These are phyloP conservation scores for Chaetomium olivaceum DNA, from an alignment of 2,329 filamentous ascomycete species.

Conservation along the genomic window DNA sequence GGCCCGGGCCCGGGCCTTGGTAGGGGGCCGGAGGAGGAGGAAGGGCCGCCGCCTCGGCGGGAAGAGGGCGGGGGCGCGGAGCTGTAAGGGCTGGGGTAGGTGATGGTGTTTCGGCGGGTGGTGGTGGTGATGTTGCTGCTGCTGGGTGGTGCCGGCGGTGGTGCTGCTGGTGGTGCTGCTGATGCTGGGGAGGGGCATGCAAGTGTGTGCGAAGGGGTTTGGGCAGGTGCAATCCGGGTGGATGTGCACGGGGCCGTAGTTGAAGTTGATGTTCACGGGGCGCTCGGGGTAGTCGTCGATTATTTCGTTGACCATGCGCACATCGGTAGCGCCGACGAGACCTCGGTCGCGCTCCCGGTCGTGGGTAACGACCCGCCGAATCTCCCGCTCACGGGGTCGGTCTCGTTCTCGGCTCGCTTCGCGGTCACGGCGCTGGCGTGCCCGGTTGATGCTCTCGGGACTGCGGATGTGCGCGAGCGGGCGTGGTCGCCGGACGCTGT, in stretches of 20 bases:
- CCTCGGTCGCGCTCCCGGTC: background rate
- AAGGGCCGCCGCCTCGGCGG: background rate
- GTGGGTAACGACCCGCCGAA: background rate
- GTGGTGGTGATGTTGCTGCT: background rate
- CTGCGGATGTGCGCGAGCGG: slow-evolving; percentile 18
- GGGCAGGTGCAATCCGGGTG: slow-evolving; percentile 12
- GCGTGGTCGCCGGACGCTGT: slow-evolving; percentile 7
- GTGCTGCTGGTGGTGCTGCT: background rate
- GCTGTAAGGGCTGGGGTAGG: background rate
- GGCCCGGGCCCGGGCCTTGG: background rate
- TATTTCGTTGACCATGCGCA: slow-evolving; percentile 12
- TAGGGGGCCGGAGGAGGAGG: background rate
- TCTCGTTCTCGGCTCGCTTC: background rate
- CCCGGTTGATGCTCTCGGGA: background rate
- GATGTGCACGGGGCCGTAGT: slow-evolving; percentile 24
- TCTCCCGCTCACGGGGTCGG: background rate
- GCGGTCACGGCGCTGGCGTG: slow-evolving; percentile 1
- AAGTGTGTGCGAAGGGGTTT: background rate
- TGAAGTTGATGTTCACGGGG: slow-evolving; percentile 26
- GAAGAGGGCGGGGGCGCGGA: background rate
- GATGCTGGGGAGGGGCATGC: background rate
- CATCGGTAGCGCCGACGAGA: slow-evolving; percentile 1
- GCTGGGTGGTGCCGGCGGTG: background rate
- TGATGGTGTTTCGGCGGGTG: background rate
- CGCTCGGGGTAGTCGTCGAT: slow-evolving; percentile 18